These are phyloP conservation scores for Aspergillus jensenii DNA, from an alignment of 2,329 filamentous ascomycete species.

Conservation along the genomic window DNA sequence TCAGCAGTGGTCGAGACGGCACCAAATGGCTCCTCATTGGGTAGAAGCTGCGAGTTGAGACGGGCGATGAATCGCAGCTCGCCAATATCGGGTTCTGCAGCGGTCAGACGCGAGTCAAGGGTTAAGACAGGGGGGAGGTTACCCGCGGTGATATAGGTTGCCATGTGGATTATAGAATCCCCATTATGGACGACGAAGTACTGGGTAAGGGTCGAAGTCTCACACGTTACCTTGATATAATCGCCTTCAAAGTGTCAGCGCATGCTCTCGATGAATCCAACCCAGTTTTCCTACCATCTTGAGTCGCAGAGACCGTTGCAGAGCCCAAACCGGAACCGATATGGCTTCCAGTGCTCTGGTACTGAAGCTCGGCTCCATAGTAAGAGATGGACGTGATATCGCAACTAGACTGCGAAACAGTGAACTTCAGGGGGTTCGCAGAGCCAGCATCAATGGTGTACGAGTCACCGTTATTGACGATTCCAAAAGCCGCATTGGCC, in stretches of 20 bases:
- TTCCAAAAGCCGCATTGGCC: conserved; percentile 28
- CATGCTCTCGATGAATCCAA: background rate
- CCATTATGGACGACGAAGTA: conserved; percentile 63
- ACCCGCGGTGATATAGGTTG: conserved; percentile 59
- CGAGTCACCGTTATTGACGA: conserved; percentile 22
- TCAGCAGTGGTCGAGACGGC: conserved; percentile 56
- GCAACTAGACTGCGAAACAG: conserved; percentile 55
- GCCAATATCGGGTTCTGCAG: conserved; percentile 52
- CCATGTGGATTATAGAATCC: conserved; percentile 61
- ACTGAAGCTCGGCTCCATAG: conserved; percentile 60
- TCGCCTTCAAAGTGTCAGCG: conserved; percentile 16
- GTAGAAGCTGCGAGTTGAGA: conserved; percentile 52
- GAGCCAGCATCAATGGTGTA: conserved; percentile 52
- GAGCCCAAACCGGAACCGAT: conserved; percentile 61
- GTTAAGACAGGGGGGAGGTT: background rate
- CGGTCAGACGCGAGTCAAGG: background rate
- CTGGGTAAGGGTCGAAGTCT: conserved; percentile 61
- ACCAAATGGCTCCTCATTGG: conserved; percentile 56
- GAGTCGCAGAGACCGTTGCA: conserved; percentile 53
- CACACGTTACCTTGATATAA: conserved; percentile 64
- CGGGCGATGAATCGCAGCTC: conserved; percentile 67
- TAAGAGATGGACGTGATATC: conserved; percentile 65
- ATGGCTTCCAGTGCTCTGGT: conserved; percentile 53
- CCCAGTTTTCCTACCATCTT: conserved; percentile 28
- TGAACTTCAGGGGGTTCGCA: conserved; percentile 51